Percentiles rank a stretch among this genome's conserved stretches.
phyloP scores from a whole-genome alignment of 2,329 filamentous ascomycete genomes.

The Penicillium fuscoglaucum region DNA sequence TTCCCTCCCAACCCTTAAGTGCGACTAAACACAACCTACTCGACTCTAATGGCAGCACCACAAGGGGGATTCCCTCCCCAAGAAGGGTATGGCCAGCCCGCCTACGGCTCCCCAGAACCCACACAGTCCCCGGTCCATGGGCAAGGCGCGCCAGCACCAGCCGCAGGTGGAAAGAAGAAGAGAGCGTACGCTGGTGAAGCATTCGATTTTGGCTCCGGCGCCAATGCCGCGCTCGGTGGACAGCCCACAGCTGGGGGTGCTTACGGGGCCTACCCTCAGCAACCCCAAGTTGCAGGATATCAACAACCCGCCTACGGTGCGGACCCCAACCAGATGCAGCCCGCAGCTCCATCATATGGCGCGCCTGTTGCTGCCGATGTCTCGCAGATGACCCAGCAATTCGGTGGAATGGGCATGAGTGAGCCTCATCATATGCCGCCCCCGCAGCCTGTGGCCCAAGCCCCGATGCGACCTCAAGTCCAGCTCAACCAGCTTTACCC shows the following conservation, averaged over 20 bases:
- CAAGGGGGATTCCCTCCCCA: constrained; percentile 54
- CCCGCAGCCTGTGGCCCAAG: constrained; percentile 45
- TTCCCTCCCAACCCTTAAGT: constrained; percentile 5
- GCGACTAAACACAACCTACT: constrained; percentile 3
- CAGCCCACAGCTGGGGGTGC: constrained; percentile 55
- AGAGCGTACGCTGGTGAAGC: constrained; percentile 91
- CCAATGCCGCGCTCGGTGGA: constrained; percentile 66
- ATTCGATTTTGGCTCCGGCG: constrained; percentile 86
- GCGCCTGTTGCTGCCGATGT: constrained; percentile 58
- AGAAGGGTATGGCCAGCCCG: constrained; percentile 50
- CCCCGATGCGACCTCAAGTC: constrained; percentile 38
- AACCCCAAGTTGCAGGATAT: constrained; percentile 51
- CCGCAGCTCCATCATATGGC: constrained; percentile 67
- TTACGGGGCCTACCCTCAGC: constrained; percentile 62
- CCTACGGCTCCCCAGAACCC: constrained; percentile 43
- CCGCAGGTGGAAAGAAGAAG: constrained; percentile 66
- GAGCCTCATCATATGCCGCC: constrained; percentile 55
- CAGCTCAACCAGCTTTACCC: constrained; percentile 85
- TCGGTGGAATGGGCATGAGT: constrained; percentile 73
- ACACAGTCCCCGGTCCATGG: constrained; percentile 35
- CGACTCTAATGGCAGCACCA: constrained; percentile 51
- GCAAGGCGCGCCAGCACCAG: constrained; percentile 33
- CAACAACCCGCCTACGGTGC: constrained; percentile 47
- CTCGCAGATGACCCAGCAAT: constrained; percentile 75
- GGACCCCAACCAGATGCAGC: constrained; percentile 52